Base-by-base conservation (phyloP, 2,329 filamentous ascomycete species). In the Arthrobotrys sphaeroides region DNA sequence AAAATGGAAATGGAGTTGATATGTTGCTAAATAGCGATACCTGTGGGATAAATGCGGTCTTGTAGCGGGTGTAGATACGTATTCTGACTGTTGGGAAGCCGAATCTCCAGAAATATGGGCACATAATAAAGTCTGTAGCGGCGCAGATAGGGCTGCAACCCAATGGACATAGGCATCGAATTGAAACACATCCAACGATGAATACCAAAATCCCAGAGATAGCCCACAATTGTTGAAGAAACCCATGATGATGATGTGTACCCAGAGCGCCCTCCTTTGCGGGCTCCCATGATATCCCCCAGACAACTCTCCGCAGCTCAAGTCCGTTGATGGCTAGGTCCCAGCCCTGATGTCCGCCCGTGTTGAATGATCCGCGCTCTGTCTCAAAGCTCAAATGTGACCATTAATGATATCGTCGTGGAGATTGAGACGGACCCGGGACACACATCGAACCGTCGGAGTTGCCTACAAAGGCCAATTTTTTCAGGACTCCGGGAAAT, bases 291-390 rank as follows among this genome's bases (percentile, higher is more conserved):
- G 13, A n/a, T 40, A 6, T 33, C 31, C 36, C 7, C 12, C 16
- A 40, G 5, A 9, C 36, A 6, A 6, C 16, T 36, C 9, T 13
- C 45, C 6, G 20, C 13, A 53, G 47, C 47, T 53, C 28, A 13
- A 12, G 16, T 18, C 18, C 24, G 51, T 18, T 5, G 51, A 24
- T n/a, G 31, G 51, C 16, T 38, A 36, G 16, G 31, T 24, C 51
- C 16, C 24, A 38, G 13, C 18, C 51, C 16, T 24, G 6, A 38
- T 55, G 31, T 9, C n/a, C 18, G 51, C 10, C 12, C 31, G 31
- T 22, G 51, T 55, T 55, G 51, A 55, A 55, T n/a, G 16, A 31
- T 38, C 36, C 28, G 38, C 51, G n/a, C 51, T 55, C 51, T 22
- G 31, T 55, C n/a, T 53, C n/a, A 31, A 55, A 55, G 51, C 51